Evolutionary conservation across 2,329 filamentous ascomycete genomes (phyloP), one percentile per base, ranked within the genome.

Genomic region (Trichoderma gracile): DNA sequence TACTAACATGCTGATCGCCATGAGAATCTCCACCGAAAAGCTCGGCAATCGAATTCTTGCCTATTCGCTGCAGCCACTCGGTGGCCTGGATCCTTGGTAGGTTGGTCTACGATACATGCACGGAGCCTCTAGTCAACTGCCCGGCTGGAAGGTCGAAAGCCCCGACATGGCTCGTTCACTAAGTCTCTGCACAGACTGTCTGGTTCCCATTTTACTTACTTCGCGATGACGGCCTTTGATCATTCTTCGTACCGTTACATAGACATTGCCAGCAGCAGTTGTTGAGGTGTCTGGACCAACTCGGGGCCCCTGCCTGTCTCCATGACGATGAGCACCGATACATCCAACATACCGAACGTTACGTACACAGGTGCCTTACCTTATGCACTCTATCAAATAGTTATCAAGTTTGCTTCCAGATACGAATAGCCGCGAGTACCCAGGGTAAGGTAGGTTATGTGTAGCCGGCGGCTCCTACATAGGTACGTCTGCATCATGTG

Each of bases 1-100:
- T 3, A 21, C 21, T 38, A 23, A 6, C 15, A 25, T 43, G 47
- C n/a, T 33, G 33, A 38, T 61, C 38, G 1, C 58, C 40, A 61
- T 52, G 58, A 25, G 19, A 47, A 17, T 27, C 47, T 52, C 58
- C 38, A 45, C 57, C 3, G 14, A 19, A 5, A 46, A 10, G 9
- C 55, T 47, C 55, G 55, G 55, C 42, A 47, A 47, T 58, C 43
- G 55, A 58, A 43, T 38, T 38, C 5, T 58, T 30, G 19, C 30
- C 19, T 58, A n/a, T 23, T 46, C 10, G 55, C 43, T 33, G 43
- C 25, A 46, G 15, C 25, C 42, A 14, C 40, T 47, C 54, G 42
- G 54, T 43, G 54, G 45, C 54, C 54, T 27, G 21, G 4, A 57
- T 46, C 54, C 54, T 46, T 3, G n/a, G n/a, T n/a, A n/a, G n/a